Percentiles rank a stretch among this genome's conserved stretches.
Conservation (phyloP, 2,329 filamentous ascomycete species). For the Trichoderma hamatum region DNA sequence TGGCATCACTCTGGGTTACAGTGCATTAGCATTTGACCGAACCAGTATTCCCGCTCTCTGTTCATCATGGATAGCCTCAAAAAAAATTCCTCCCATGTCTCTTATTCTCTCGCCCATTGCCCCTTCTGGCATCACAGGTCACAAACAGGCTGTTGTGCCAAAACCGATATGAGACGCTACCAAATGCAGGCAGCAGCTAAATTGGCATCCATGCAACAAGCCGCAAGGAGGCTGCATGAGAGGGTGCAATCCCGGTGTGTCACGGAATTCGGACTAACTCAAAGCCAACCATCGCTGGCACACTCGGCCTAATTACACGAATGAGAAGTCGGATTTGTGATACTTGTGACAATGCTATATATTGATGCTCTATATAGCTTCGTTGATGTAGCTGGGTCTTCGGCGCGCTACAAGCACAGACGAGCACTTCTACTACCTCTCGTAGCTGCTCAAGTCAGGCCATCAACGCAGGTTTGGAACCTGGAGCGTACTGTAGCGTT, state of each 20-base stretch:
- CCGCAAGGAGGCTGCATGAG: background rate
- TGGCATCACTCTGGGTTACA: background rate
- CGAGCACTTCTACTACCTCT: background rate
- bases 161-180: background rate
- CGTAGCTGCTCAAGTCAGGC: background rate
- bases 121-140: background rate
- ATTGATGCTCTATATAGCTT: background rate
- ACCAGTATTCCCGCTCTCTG: background rate
- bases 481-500: background rate
- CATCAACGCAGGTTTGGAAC: background rate
- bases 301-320: background rate
- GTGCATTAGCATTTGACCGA: background rate
- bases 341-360: background rate
- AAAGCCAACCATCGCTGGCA: background rate
- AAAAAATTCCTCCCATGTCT: background rate
- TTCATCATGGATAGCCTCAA: background rate
- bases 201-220: background rate
- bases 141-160: background rate
- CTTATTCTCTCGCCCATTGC: background rate
- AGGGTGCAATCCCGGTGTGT: background rate
- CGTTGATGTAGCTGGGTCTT: background rate
- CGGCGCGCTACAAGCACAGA: background rate
- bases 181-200: background rate
- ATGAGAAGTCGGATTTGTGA: background rate
- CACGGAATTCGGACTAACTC: background rate